Conservation (phyloP, 1,284 basidiomycete genomes). For the Boletellus deceptivus region DNA sequence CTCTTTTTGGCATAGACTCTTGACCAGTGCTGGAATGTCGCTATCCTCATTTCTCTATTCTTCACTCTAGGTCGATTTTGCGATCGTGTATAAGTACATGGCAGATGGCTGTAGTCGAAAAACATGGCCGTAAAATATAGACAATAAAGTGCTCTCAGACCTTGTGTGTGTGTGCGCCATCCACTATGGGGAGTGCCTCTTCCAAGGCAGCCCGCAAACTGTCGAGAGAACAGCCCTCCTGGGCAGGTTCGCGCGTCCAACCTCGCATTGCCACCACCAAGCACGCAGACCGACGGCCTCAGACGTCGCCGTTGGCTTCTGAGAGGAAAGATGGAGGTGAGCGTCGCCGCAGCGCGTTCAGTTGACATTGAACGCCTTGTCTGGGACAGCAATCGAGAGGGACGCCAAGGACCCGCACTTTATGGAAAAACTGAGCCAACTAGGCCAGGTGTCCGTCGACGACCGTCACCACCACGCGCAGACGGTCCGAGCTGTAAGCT, state of each 20-base stretch:
- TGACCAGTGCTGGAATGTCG: conserved; percentile 37
- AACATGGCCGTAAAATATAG: conserved; percentile 39
- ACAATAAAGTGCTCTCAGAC: conserved; percentile 28
- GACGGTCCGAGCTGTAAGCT: conserved; percentile 52
- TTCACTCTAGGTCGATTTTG: conserved; percentile 31
- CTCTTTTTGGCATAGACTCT: conserved; percentile 30
- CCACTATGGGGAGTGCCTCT: conserved; percentile 63
- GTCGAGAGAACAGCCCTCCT: conserved; percentile 53
- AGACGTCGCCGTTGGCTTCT: conserved; percentile 40
- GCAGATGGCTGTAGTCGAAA: conserved; percentile 37
- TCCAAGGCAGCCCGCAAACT: conserved; percentile 68
- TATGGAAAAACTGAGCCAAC: conserved; percentile 61
- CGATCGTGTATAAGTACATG: conserved; percentile 41
- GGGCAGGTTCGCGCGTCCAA: conserved; percentile 52
- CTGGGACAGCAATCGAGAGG: conserved; percentile 53
- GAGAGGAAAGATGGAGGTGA: conserved; percentile 55
- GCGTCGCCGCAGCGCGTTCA: background rate
- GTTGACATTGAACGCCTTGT: background rate
- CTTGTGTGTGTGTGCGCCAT: background rate
- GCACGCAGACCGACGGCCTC: conserved; percentile 10
- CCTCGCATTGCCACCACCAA: conserved; percentile 12
- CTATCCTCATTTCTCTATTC: conserved; percentile 34
- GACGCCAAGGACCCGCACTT: conserved; percentile 79
- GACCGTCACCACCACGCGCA: conserved; percentile 49
- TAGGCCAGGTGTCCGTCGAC: conserved; percentile 74